Conservation (phyloP, 805 yeast species). For the Tetrapisispora nanseiensis region DNA sequence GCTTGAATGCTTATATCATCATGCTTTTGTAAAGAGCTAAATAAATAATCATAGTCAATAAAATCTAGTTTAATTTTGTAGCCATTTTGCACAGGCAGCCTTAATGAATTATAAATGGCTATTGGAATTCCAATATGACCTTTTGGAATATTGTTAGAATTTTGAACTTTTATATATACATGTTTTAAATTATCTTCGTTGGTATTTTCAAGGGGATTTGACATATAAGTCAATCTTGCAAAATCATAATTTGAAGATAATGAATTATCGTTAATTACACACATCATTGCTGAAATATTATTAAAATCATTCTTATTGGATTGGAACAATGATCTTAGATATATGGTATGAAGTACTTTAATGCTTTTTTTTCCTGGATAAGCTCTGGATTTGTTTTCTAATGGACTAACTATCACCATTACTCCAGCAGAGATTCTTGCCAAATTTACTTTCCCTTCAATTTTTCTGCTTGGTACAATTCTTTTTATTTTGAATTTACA, state of each 20-base stretch:
- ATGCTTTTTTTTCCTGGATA: constrained; percentile 6
- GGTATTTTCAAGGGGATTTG: constrained; percentile 11
- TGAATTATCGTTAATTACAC: not conserved
- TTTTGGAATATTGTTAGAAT: not conserved
- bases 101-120: constrained; percentile 2
- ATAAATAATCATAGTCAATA: not conserved
- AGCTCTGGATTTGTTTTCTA: constrained; percentile 29
- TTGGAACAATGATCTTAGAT: constrained; percentile 5
- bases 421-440: constrained; percentile 54
- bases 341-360: not conserved
- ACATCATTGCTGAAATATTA: not conserved
- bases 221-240: constrained; percentile 27
- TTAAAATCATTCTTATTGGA: not conserved
- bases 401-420: constrained; percentile 74
- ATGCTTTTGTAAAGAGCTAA: not conserved
- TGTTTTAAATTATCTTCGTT: not conserved
- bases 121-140: not conserved
- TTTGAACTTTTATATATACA: not conserved
- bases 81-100: constrained; percentile 10
- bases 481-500: constrained; percentile 49
- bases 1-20: not conserved
- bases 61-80: constrained; percentile 1
- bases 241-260: constrained; percentile 1
- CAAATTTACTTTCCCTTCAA: constrained; percentile 12
- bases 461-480: constrained; percentile 32